Percentiles rank a stretch among this genome's conserved stretches.
phyloP scores from a whole-genome alignment of 1,139 yeast species.

The Protomyces macrosporus region DNA sequence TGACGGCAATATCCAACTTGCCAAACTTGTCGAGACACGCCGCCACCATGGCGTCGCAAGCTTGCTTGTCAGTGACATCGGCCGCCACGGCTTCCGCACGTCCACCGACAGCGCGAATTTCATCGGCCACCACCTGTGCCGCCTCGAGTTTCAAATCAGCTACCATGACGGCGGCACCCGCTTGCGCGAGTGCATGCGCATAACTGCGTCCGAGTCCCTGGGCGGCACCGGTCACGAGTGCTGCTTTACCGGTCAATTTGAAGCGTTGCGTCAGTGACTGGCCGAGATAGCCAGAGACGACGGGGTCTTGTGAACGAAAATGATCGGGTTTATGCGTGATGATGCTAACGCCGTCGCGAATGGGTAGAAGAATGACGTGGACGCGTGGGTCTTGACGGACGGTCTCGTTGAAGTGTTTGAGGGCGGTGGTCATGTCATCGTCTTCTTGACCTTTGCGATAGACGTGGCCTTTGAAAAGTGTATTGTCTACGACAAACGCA shows the following conservation, averaged over 20 bases:
- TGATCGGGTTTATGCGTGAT: slow-evolving; percentile 17
- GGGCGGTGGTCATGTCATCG: slow-evolving; percentile 11
- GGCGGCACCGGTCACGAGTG: slow-evolving; percentile 80
- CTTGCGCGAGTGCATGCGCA: slow-evolving; percentile 81
- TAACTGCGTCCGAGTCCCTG: slow-evolving; percentile 80
- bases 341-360: slow-evolving; percentile 25
- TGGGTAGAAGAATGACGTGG: slow-evolving; percentile 15
- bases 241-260: slow-evolving; percentile 69
- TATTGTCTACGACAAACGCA: slow-evolving; percentile 24
- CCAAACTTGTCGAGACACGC: slow-evolving; percentile 86
- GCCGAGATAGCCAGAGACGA: slow-evolving; percentile 5
- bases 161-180: slow-evolving; percentile 77
- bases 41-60: slow-evolving; percentile 77
- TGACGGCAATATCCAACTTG: slow-evolving; percentile 81
- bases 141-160: slow-evolving; percentile 56
- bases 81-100: slow-evolving; percentile 43
- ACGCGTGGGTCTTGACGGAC: slow-evolving; percentile 24
- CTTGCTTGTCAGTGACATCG: slow-evolving; percentile 35
- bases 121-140: slow-evolving; percentile 58
- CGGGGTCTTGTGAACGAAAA: background rate
- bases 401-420: slow-evolving; percentile 17
- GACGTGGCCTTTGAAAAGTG: slow-evolving; percentile 26
- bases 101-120: slow-evolving; percentile 52
- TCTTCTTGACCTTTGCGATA: slow-evolving; percentile 2
- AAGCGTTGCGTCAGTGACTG: slow-evolving; percentile 35